Evolutionary conservation across 23 red algal species (phyloP).

Genomic region (Gracilaria gracilis): DNA sequence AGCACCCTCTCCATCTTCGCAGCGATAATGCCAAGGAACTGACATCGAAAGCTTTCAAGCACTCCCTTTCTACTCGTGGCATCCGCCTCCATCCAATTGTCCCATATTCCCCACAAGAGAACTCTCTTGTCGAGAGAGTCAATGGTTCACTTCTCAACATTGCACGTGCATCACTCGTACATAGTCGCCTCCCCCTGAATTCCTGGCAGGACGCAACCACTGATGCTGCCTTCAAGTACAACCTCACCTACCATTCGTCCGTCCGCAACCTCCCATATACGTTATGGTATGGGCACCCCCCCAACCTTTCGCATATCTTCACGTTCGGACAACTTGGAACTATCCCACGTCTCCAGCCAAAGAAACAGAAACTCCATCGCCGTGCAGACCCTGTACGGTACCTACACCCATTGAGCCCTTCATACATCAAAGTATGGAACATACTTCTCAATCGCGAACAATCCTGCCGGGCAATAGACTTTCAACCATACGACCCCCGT

Average conservation of each 20-base stretch:
- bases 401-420: too few species aligned
- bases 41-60: not conserved
- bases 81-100: not conserved
- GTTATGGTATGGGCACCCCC: too few species aligned
- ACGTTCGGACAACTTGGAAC: too few species aligned
- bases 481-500: too few species aligned
- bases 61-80: not conserved
- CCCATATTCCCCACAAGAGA: slow-evolving; percentile 42
- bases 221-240: slow-evolving; percentile 37
- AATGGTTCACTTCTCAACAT: not conserved
- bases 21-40: not conserved
- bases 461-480: too few species aligned
- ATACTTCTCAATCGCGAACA: too few species aligned
- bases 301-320: too few species aligned
- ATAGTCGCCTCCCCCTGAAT: not conserved
- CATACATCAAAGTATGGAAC: too few species aligned
- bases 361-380: too few species aligned
- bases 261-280: not conserved
- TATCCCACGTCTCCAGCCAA: too few species aligned
- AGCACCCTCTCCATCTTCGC: not conserved
- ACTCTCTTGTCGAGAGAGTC: slow-evolving; percentile 29
- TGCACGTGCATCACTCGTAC: not conserved
- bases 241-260: not conserved
- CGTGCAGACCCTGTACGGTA: too few species aligned
- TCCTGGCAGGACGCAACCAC: slow-evolving; percentile 15